Conservation (phyloP, 495 filamentous ascomycete genomes). For the Aspergillus wentii region DNA sequence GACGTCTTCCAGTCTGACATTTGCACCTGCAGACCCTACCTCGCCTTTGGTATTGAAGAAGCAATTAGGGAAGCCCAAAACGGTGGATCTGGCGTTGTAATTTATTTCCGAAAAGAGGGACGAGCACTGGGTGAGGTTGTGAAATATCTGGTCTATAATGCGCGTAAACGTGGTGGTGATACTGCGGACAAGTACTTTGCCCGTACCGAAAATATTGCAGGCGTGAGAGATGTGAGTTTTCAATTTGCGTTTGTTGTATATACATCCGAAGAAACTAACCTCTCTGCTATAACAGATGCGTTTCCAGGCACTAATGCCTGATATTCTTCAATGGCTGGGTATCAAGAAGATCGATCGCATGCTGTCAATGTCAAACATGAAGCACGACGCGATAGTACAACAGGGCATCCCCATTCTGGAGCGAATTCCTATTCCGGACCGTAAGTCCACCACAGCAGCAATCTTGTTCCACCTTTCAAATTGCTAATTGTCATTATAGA, state of each 20-base stretch:
- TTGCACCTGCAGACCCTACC: slow-evolving; percentile 87
- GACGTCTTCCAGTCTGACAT: slow-evolving; percentile 95
- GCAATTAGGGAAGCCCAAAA: slow-evolving; percentile 88
- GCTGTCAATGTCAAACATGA: slow-evolving; percentile 97
- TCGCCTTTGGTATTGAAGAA: slow-evolving; percentile 89
- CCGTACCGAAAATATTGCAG: slow-evolving; percentile 89
- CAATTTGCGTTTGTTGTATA: not conserved
- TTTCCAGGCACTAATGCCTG: slow-evolving; percentile 92
- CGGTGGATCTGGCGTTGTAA: slow-evolving; percentile 84
- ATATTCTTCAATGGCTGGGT: slow-evolving; percentile 90
- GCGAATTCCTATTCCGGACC: slow-evolving; percentile 78
- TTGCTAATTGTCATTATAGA: no score
- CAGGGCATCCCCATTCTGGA: slow-evolving; percentile 89
- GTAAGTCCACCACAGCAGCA: slow-evolving; percentile 6
- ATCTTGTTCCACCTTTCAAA: no score
- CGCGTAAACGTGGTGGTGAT: slow-evolving; percentile 65
- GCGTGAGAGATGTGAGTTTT: slow-evolving; percentile 55
- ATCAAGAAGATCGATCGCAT: slow-evolving; percentile 94
- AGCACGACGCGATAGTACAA: slow-evolving; percentile 88
- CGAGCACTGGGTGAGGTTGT: slow-evolving; percentile 86
- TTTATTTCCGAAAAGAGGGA: slow-evolving; percentile 94
- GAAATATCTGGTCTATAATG: slow-evolving; percentile 91
- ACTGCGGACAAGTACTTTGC: slow-evolving; percentile 89
- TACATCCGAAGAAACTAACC: not conserved
- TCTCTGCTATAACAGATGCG: slow-evolving; percentile 57